A percentile compares a stretch with the other conserved stretches of the same genome.
Evolutionary conservation across 768 basidiomycete species (phyloP).

Genomic region (Trametes meyenii): DNA sequence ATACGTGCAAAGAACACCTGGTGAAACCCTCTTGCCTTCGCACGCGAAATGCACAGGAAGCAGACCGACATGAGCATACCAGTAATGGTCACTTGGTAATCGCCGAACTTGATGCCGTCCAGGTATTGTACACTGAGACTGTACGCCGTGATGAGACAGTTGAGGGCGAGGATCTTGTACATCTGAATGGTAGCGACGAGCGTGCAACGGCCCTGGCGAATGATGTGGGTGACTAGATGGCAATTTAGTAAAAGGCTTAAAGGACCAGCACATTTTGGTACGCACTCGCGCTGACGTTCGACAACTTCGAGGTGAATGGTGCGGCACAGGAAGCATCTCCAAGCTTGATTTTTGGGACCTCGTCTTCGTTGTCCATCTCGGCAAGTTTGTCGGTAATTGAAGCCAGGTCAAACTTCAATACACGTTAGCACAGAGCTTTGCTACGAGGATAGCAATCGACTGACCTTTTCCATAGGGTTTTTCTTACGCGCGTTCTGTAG

Average conservation of each 20-base stretch:
- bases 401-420: constrained; percentile 68
- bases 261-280: constrained; percentile 21
- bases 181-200: constrained; percentile 98
- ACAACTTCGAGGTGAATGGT: constrained; percentile 96
- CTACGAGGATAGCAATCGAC: constrained; percentile 21
- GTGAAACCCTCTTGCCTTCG: constrained; percentile 64
- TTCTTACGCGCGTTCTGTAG: constrained; percentile 66
- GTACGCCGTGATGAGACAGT: constrained; percentile 98
- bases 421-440: constrained; percentile 18
- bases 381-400: constrained; percentile 84
- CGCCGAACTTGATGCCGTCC: constrained; percentile 98
- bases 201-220: constrained; percentile 97
- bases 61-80: constrained; percentile 98
- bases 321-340: constrained; percentile 99
- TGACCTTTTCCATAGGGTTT: constrained; percentile 91
- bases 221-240: constrained; percentile 90
- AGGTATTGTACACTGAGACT: constrained; percentile 96
- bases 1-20: neutral
- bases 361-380: constrained; percentile 93
- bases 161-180: constrained; percentile 99
- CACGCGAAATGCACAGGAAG: constrained; percentile 96
- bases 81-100: constrained; percentile 97
- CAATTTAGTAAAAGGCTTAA: neutral
- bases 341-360: constrained; percentile 97
- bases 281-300: constrained; percentile 96